Conservation (phyloP, 768 basidiomycete genomes). For the Tricholoma terreum region DNA sequence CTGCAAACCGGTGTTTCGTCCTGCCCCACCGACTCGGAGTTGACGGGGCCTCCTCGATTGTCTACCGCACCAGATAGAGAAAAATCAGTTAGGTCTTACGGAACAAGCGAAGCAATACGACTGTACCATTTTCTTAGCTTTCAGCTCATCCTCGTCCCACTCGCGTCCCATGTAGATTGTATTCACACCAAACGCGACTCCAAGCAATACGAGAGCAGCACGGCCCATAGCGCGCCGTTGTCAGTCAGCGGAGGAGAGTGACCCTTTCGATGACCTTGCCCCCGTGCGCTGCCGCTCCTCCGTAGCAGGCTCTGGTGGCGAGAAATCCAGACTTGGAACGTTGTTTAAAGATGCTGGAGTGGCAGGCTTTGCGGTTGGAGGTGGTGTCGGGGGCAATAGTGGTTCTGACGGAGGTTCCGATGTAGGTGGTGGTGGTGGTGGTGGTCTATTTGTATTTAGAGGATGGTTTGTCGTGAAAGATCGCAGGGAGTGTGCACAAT, state of each 20-base stretch:
- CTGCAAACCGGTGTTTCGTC: conserved; percentile 56
- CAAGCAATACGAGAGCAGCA: conserved; percentile 49
- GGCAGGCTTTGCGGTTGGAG: conserved; percentile 14
- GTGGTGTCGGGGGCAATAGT: conserved; percentile 16
- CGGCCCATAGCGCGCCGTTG: conserved; percentile 57
- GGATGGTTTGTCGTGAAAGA: conserved; percentile 32
- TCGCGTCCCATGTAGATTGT: conserved; percentile 71
- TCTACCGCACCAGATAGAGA: conserved; percentile 33
- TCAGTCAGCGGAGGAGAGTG: conserved; percentile 76
- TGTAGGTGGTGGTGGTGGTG: neutral
- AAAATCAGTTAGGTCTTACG: neutral
- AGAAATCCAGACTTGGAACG: conserved; percentile 62
- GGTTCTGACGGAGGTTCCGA: neutral
- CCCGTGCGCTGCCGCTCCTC: conserved; percentile 57
- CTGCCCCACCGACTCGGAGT: conserved; percentile 67
- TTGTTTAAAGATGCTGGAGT: conserved; percentile 19
- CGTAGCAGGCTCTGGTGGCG: conserved; percentile 45
- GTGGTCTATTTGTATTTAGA: conserved; percentile 10
- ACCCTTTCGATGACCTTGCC: conserved; percentile 74
- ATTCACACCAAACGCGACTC: conserved; percentile 53
- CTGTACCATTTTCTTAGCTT: conserved; percentile 59
- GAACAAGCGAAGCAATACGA: too few species aligned
- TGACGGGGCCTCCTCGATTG: conserved; percentile 53
- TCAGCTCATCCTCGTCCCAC: conserved; percentile 74
- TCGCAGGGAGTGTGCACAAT: conserved; percentile 32